Percentiles rank a stretch among this genome's conserved stretches.
Evolutionary conservation across 2,329 filamentous ascomycete species (phyloP).

Genomic region (Aspergillus latus): DNA sequence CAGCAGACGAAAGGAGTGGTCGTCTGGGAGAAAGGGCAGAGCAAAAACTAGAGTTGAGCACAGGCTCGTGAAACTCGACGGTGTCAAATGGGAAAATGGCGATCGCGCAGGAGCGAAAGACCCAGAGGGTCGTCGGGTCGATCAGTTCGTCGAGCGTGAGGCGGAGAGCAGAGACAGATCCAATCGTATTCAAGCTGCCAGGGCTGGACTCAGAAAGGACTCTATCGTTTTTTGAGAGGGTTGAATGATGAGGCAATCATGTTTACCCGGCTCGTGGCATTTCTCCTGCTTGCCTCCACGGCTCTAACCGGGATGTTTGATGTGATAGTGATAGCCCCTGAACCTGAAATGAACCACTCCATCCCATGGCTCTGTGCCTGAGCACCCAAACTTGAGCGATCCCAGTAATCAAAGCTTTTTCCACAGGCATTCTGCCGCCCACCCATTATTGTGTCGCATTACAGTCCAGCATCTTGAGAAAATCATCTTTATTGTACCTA

Average conservation of each 20-base stretch:
- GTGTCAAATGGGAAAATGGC: not conserved
- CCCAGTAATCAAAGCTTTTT: constrained; percentile 4
- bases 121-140: constrained; percentile 1
- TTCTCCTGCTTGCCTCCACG: not conserved
- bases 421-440: not conserved
- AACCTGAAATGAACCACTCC: constrained; percentile 2
- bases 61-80: constrained; percentile 6
- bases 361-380: constrained; percentile 5
- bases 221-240: not conserved
- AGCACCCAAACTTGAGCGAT: constrained; percentile 1
- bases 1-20: constrained; percentile 5
- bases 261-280: not conserved
- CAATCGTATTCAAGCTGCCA: not conserved
- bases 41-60: constrained; percentile 5
- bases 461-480: too few relatives aligned
- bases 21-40: not conserved
- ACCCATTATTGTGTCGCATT: not conserved
- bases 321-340: not conserved
- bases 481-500: too few relatives aligned
- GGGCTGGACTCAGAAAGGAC: not conserved
- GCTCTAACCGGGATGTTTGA: not conserved
- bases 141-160: constrained; percentile 9
- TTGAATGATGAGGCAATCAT: not conserved
- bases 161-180: not conserved
- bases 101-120: constrained; percentile 14